These are phyloP conservation scores for Fusarium pseudograminearum DNA, from an alignment of 2,329 filamentous ascomycete genomes.

Conservation along the genomic window DNA sequence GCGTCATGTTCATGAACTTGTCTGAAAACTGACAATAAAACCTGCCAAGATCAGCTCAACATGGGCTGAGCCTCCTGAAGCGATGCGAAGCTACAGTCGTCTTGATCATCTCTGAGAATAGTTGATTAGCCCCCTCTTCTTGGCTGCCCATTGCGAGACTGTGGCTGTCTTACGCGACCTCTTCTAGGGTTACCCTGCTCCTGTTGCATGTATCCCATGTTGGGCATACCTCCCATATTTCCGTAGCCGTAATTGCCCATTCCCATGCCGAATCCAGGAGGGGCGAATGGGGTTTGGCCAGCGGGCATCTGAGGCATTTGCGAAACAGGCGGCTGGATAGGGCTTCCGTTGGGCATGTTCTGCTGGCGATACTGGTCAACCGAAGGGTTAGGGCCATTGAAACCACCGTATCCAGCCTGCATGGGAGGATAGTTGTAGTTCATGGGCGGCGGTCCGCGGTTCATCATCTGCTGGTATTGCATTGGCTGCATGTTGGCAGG, in stretches of 20 bases:
- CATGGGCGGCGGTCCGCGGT: conserved; percentile 65
- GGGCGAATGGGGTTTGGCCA: conserved; percentile 60
- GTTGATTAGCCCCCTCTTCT: conserved; percentile 44
- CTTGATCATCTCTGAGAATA: conserved; percentile 47
- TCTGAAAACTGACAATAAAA: conserved; percentile 36
- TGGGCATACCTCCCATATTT: conserved; percentile 60
- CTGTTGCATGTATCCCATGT: conserved; percentile 64
- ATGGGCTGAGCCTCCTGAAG: conserved; percentile 24
- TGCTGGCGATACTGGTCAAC: conserved; percentile 69
- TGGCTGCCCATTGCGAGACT: conserved; percentile 25
- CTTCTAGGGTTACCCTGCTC: conserved; percentile 68
- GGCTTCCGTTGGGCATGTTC: conserved; percentile 63
- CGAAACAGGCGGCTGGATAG: conserved; percentile 61
- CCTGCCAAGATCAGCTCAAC: conserved; percentile 38
- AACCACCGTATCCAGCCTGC: conserved; percentile 68
- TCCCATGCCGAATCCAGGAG: conserved; percentile 64
- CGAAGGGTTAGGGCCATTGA: conserved; percentile 60
- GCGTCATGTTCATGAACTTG: conserved; percentile 39
- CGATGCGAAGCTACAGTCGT: conserved; percentile 20
- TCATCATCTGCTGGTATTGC: conserved; percentile 71
- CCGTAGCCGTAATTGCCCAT: conserved; percentile 61
- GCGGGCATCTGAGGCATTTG: conserved; percentile 59
- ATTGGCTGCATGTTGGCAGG: conserved; percentile 64
- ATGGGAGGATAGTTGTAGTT: conserved; percentile 69
- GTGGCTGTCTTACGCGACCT: conserved; percentile 65